Evolutionary conservation across 352 stramenopile genomes (phyloP).

Genomic region (Phytophthora sojae): DNA sequence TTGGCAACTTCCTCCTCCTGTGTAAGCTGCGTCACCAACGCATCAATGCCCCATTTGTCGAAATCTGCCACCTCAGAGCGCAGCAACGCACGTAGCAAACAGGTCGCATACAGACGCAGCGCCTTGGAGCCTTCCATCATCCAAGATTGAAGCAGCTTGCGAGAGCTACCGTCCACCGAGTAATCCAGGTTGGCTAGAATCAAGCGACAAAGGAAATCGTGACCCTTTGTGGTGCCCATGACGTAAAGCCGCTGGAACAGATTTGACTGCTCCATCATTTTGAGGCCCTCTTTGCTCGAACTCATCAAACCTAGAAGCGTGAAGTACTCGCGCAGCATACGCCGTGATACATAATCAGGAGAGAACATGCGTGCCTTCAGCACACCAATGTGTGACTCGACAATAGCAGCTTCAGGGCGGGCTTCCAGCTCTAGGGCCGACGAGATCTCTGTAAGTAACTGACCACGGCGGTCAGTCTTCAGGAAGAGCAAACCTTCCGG

Average conservation of each 20-base stretch:
- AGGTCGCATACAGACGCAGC: constrained; percentile 86
- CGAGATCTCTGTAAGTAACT: constrained; percentile 88
- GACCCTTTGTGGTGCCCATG: constrained; percentile 88
- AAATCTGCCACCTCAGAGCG: constrained; percentile 90
- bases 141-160: constrained; percentile 89
- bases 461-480: constrained; percentile 86
- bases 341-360: constrained; percentile 82
- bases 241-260: constrained; percentile 89
- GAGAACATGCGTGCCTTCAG: constrained; percentile 91
- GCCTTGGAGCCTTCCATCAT: constrained; percentile 89
- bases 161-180: constrained; percentile 86
- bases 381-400: constrained; percentile 90
- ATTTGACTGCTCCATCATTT: constrained; percentile 93
- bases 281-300: constrained; percentile 88
- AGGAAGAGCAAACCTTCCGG: constrained; percentile 88
- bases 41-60: constrained; percentile 90
- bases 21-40: constrained; percentile 83
- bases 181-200: constrained; percentile 92
- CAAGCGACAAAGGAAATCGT: constrained; percentile 89
- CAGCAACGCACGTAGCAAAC: constrained; percentile 79
- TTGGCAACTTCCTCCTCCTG: constrained; percentile 89
- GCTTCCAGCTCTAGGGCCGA: constrained; percentile 85
- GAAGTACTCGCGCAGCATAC: constrained; percentile 92
- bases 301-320: constrained; percentile 90
- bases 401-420: constrained; percentile 85